phyloP scores from a whole-genome alignment of 768 basidiomycete genomes.

The Pulveroboletus sp. region DNA sequence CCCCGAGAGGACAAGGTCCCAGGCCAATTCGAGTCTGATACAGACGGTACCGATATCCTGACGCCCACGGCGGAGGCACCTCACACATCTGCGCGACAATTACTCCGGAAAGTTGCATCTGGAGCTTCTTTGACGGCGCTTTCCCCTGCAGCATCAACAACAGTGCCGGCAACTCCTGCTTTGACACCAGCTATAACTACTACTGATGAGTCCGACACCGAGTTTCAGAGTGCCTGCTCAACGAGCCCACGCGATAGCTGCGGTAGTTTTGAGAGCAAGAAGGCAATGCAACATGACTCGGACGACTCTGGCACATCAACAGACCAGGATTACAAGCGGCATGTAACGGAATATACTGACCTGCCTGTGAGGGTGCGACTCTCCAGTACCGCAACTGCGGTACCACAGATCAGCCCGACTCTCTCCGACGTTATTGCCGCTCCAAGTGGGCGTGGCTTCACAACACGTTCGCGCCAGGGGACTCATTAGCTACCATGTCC shows the following conservation, averaged over 20 bases:
- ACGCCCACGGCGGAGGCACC: constrained; percentile 31
- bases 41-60: constrained; percentile 16
- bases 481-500: constrained; percentile 17
- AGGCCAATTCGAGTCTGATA: constrained; percentile 39
- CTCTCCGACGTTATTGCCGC: constrained; percentile 38
- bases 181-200: constrained; percentile 32
- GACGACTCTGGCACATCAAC: constrained; percentile 30
- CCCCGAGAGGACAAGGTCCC: constrained; percentile 33
- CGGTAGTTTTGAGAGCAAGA: constrained; percentile 39
- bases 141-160: constrained; percentile 18
- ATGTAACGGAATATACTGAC: constrained; percentile 33
- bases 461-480: constrained; percentile 17
- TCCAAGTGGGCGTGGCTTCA: constrained; percentile 22
- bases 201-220: constrained; percentile 76
- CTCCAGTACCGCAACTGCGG: constrained; percentile 50
- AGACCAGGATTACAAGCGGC: constrained; percentile 27
- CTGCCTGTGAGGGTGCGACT: constrained; percentile 48
- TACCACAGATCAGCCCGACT: constrained; percentile 36
- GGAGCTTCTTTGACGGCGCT: constrained; percentile 27
- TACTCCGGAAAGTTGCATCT: constrained; percentile 33
- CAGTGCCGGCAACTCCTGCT: constrained; percentile 34
- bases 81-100: constrained; percentile 4
- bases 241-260: constrained; percentile 67
- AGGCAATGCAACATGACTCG: constrained; percentile 21
- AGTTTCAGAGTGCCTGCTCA: constrained; percentile 86